Conservation (phyloP, 164 flowering plant species). For the Vitis cinerea region DNA sequence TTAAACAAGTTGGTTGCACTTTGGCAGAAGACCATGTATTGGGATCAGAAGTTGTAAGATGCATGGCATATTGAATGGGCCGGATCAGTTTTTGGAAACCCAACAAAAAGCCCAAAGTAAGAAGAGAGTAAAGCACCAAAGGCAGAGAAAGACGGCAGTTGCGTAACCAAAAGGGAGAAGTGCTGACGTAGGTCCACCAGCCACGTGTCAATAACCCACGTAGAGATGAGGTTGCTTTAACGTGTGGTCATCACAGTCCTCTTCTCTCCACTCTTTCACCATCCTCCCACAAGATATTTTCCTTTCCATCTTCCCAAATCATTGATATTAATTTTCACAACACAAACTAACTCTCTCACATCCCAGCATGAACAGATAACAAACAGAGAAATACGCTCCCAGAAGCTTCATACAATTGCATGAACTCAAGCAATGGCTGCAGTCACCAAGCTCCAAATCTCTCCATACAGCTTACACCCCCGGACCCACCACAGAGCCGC, state of each 20-base stretch:
- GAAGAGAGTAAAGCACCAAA: too few species aligned
- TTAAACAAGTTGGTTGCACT: too few species aligned
- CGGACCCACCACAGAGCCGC: conserved; percentile 16
- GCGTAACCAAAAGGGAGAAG: too few species aligned
- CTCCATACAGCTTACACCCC: conserved; percentile 28
- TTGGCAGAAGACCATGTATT: too few species aligned
- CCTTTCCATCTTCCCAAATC: not conserved
- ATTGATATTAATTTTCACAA: too few species aligned
- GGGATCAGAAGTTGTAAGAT: too few species aligned
- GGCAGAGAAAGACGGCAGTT: too few species aligned
- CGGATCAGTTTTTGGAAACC: too few species aligned
- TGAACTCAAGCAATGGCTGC: conserved; percentile 39
- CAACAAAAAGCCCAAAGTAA: too few species aligned
- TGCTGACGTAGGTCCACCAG: not conserved
- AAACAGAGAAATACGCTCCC: not conserved
- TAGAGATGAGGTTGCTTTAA: conserved; percentile 61
- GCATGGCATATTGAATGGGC: too few species aligned
- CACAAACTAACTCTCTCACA: not conserved
- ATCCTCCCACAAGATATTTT: not conserved
- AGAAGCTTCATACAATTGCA: not conserved
- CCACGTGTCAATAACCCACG: conserved; percentile 39
- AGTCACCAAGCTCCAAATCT: conserved; percentile 45
- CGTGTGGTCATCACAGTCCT: conserved; percentile 88
- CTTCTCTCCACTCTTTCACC: conserved; percentile 1
- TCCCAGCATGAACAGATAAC: not conserved